phyloP scores from a whole-genome alignment of 352 stramenopile genomes.

The Phytophthora pini region DNA sequence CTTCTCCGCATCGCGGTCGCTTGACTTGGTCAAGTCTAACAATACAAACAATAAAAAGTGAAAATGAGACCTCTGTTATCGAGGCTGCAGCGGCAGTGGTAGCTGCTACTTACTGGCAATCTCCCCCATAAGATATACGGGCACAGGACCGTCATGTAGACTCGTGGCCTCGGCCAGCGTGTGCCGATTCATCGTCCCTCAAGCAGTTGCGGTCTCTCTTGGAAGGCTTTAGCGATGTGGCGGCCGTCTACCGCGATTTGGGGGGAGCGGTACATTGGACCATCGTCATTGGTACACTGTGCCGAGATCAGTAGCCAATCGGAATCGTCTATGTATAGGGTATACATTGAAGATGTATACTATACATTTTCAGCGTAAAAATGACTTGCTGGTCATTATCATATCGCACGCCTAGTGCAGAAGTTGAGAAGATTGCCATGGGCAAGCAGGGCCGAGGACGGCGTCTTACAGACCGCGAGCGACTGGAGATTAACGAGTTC shows the following conservation, averaged over 20 bases:
- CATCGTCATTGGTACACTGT: conserved; percentile 14
- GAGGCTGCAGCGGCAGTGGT: not conserved
- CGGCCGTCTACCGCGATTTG: not conserved
- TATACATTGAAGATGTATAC: not conserved
- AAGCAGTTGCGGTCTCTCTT: not conserved
- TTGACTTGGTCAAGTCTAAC: conserved; percentile 66
- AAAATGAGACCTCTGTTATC: not conserved
- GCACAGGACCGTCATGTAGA: conserved; percentile 82
- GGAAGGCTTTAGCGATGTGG: conserved; percentile 21
- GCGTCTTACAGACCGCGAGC: not conserved
- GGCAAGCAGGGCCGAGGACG: too few relatives aligned
- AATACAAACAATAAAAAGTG: conserved; percentile 1
- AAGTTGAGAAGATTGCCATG: too few relatives aligned
- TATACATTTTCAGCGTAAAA: too few relatives aligned
- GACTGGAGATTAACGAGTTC: not conserved
- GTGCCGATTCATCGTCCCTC: conserved; percentile 76
- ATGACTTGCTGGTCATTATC: not conserved
- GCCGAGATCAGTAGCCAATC: not conserved
- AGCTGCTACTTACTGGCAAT: conserved; percentile 64
- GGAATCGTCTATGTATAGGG: not conserved
- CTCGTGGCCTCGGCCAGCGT: conserved; percentile 82
- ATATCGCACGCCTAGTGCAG: not conserved
- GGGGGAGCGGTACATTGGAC: conserved; percentile 10
- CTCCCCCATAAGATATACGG: conserved; percentile 87
- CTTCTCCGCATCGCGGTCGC: conserved; percentile 76